Percentiles rank a stretch among this genome's conserved stretches.
These are phyloP conservation scores for Reticulascus tulasneorum DNA, from an alignment of 2,329 filamentous ascomycete species.

Conservation along the genomic window DNA sequence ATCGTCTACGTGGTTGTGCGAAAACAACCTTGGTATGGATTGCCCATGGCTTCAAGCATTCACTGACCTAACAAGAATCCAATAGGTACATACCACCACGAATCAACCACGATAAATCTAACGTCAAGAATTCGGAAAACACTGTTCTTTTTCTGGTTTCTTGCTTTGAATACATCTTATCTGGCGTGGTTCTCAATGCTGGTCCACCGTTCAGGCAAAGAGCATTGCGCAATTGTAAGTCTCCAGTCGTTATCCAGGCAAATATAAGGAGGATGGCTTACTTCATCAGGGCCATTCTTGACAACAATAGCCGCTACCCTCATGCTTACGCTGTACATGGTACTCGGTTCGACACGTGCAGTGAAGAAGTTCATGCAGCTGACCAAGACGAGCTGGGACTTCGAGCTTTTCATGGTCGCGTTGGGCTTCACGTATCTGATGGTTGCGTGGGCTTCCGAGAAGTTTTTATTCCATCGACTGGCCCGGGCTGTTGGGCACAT, in stretches of 20 bases:
- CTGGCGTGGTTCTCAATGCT: constrained; percentile 85
- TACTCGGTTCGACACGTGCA: constrained; percentile 68
- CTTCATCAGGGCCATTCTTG: constrained; percentile 70
- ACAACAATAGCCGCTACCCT: constrained; percentile 68
- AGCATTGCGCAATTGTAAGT: constrained; percentile 73
- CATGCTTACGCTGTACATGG: constrained; percentile 71
- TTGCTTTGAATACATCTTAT: constrained; percentile 92
- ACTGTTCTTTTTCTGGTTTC: constrained; percentile 85
- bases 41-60: background rate
- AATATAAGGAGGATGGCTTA: constrained; percentile 13
- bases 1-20: constrained; percentile 71
- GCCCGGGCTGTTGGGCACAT: constrained; percentile 62
- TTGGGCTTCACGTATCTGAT: constrained; percentile 68
- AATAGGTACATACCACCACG: constrained; percentile 73
- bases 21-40: constrained; percentile 68
- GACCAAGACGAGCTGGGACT: constrained; percentile 68
- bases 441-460: constrained; percentile 68
- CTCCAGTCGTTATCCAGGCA: constrained; percentile 3
- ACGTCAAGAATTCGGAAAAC: constrained; percentile 89
- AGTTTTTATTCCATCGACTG: constrained; percentile 63
- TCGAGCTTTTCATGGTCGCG: constrained; percentile 67
- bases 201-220: constrained; percentile 83
- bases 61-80: constrained; percentile 11
- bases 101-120: constrained; percentile 72
- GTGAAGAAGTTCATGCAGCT: constrained; percentile 77